Evolutionary conservation across 2,329 filamentous ascomycete species (phyloP), one percentile per base, ranked within the genome.

Genomic region (Sclerotinia borealis): DNA sequence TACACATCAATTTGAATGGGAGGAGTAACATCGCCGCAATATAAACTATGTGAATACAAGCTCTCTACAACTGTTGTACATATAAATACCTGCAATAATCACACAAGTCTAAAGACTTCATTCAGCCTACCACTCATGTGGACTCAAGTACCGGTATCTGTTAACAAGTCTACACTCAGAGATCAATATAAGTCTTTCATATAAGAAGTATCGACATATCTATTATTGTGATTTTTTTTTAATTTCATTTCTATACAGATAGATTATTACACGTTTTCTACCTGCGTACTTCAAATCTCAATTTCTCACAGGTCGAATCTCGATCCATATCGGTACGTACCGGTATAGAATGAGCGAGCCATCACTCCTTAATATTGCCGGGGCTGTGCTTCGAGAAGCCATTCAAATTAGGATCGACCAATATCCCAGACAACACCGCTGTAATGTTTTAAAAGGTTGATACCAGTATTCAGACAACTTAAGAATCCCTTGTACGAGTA

Each of bases 331-430:
- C n/a, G n/a, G n/a, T n/a, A n/a, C n/a, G n/a, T n/a, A n/a, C n/a
- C 49, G 15, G 22, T 9, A 9, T 31, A 25, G 31, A 22, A 34
- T 10, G n/a, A 51, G 49, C 17, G n/a, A n/a, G n/a, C n/a, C n/a
- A 51, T 51, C 22, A 19, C 31, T 37, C 49, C 49, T 52, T 52
- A 36, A 52, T 52, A 17, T 52, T 9, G 31, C 22, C 37, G 49
- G 49, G 49, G 49, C 49, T 36, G 49, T 52, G 49, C 49, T 37
- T 52, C 49, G 19, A 52, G 49, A 52, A 37, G 49, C 7, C 7
- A 37, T 52, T 25, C 49, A 52, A 52, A 52, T 52, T 52, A 52
- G n/a, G 49, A 52, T 52, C 49, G 37, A 25, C 49, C 31, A 52
- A 37, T 19, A 52, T 52, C 49, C 49, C 49, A 22, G 31, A 22